Conservation (phyloP, 768 basidiomycete genomes). For the Lactarius tabidus region DNA sequence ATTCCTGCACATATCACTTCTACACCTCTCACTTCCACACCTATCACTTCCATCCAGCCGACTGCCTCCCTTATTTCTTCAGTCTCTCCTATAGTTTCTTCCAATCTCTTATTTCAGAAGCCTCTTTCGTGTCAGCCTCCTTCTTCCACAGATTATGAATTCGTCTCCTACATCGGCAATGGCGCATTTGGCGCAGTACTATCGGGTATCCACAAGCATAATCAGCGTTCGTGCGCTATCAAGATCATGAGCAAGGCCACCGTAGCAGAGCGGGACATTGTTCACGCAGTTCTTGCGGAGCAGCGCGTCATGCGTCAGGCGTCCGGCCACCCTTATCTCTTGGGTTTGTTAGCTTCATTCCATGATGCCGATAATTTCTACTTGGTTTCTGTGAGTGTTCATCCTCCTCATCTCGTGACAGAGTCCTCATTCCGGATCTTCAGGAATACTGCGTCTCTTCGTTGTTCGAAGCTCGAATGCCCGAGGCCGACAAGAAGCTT, state of each 20-base stretch:
- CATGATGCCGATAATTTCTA: slow-evolving; percentile 27
- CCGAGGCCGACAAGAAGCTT: slow-evolving; percentile 26
- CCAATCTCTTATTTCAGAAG: not conserved
- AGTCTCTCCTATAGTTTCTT: not conserved
- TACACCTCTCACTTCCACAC: too few relatives aligned
- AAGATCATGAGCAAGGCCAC: slow-evolving; percentile 27
- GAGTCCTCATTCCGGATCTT: not conserved
- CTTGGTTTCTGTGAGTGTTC: slow-evolving; percentile 27
- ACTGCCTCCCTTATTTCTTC: not conserved
- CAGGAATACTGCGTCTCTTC: slow-evolving; percentile 28
- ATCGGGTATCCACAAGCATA: slow-evolving; percentile 25
- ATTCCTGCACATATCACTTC: too few relatives aligned
- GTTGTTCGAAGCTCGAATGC: slow-evolving; percentile 14
- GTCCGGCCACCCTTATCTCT: slow-evolving; percentile 19
- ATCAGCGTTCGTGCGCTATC: slow-evolving; percentile 22
- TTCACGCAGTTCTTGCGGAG: slow-evolving; percentile 12
- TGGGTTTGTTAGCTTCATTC: slow-evolving; percentile 30
- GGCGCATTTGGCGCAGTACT: slow-evolving; percentile 24
- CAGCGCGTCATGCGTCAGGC: slow-evolving; percentile 16
- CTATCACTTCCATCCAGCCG: not conserved
- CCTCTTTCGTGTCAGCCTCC: slow-evolving; percentile 1
- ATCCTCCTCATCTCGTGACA: not conserved
- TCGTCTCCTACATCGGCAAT: slow-evolving; percentile 10
- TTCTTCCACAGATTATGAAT: slow-evolving; percentile 15
- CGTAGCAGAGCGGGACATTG: not conserved